Evolutionary conservation across 495 filamentous ascomycete genomes (phyloP).

Genomic region (Hypoxylon rickii): DNA sequence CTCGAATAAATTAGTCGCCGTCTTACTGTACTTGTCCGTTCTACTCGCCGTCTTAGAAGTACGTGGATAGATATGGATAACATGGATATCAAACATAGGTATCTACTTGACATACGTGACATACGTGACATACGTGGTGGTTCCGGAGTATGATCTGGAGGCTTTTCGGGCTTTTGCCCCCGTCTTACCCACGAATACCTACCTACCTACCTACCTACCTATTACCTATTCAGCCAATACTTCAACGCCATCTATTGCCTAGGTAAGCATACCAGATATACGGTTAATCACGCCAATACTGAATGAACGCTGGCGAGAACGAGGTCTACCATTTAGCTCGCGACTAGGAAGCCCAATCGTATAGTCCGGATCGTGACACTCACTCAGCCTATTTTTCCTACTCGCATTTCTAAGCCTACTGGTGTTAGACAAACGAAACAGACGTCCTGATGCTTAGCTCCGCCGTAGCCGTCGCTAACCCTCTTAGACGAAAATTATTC

Average conservation of each 20-base stretch:
- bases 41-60: background rate
- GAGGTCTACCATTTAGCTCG: slow-evolving; percentile 21
- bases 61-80: no score
- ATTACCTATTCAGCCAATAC: slow-evolving; percentile 26
- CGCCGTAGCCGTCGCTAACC: slow-evolving; percentile 18
- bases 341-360: slow-evolving; percentile 21
- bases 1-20: background rate
- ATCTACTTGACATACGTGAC: slow-evolving; percentile 9
- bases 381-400: slow-evolving; percentile 33
- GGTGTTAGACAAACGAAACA: slow-evolving; percentile 12
- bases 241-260: slow-evolving; percentile 26
- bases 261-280: slow-evolving; percentile 10
- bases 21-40: slow-evolving; percentile 14
- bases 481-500: slow-evolving; percentile 10
- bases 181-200: background rate
- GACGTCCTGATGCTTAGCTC: slow-evolving; percentile 9
- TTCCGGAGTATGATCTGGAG: slow-evolving; percentile 4
- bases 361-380: slow-evolving; percentile 20
- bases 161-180: slow-evolving; percentile 19
- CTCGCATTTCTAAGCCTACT: background rate
- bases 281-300: slow-evolving; percentile 7
- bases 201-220: background rate
- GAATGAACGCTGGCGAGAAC: slow-evolving; percentile 20
- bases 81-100: background rate
- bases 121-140: slow-evolving; percentile 12